A percentile compares a stretch with the other conserved stretches of the same genome.
phyloP scores from a whole-genome alignment of 345 rosid genomes.

The Trapa incisa region DNA sequence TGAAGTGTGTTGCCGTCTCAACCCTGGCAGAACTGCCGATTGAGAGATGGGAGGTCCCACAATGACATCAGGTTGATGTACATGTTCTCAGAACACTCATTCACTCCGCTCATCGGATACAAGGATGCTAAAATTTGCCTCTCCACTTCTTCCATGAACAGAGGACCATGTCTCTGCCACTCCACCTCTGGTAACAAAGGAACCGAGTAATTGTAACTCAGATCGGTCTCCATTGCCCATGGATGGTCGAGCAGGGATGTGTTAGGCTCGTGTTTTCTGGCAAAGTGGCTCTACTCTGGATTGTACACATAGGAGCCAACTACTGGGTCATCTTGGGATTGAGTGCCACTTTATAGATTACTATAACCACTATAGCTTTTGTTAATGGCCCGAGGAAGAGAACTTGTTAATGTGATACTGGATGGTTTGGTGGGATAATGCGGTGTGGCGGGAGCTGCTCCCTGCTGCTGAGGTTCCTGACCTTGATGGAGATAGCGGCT shows the following conservation, averaged over 20 bases:
- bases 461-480: conserved; percentile 48
- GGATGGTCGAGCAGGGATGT: conserved; percentile 21
- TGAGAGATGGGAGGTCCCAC: conserved; percentile 56
- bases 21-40: conserved; percentile 25
- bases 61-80: conserved; percentile 19
- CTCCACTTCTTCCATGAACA: conserved; percentile 24
- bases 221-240: conserved; percentile 28
- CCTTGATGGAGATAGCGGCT: conserved; percentile 56
- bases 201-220: conserved; percentile 16
- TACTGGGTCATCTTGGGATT: conserved; percentile 11
- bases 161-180: conserved; percentile 13
- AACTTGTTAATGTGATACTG: conserved; percentile 5
- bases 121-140: conserved; percentile 63
- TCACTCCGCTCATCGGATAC: conserved; percentile 49
- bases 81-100: conserved; percentile 27
- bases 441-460: not conserved
- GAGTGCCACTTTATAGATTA: conserved; percentile 8
- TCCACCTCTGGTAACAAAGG: conserved; percentile 24
- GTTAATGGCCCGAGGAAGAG: conserved; percentile 17
- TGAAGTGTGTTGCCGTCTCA: not conserved
- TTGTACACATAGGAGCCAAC: conserved; percentile 33
- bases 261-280: conserved; percentile 11
- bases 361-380: conserved; percentile 2
- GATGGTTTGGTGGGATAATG: conserved; percentile 10
- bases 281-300: conserved; percentile 38